phyloP scores from a whole-genome alignment of 441 rosid genomes.

The Erysimum cheiri region DNA sequence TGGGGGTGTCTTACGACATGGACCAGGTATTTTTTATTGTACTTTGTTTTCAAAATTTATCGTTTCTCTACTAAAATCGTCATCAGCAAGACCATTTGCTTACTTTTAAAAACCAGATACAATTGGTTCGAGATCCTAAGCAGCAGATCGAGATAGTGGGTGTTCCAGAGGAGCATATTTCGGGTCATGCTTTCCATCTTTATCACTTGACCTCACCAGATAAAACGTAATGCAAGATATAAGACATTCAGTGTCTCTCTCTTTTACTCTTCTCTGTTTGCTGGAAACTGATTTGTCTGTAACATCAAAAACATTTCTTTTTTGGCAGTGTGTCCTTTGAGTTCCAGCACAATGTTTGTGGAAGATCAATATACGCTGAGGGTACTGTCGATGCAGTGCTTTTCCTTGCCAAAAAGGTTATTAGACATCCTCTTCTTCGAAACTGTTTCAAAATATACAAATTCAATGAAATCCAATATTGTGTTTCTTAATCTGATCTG shows the following conservation, averaged over 20 bases:
- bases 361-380: conserved; percentile 92
- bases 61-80: not conserved
- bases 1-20: conserved; percentile 82
- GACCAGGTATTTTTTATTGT: conserved; percentile 56
- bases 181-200: conserved; percentile 92
- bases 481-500: not conserved
- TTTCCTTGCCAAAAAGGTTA: conserved; percentile 89
- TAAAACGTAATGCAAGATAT: conserved; percentile 61
- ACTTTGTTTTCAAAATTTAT: not conserved
- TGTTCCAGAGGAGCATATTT: conserved; percentile 81
- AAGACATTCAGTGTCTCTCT: not conserved
- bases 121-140: conserved; percentile 77
- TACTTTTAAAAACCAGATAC: conserved; percentile 26
- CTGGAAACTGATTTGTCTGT: conserved; percentile 9
- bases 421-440: conserved; percentile 28
- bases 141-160: conserved; percentile 85
- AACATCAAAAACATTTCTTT: not conserved
- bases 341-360: conserved; percentile 97
- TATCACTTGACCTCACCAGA: conserved; percentile 91
- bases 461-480: not conserved
- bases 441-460: not conserved
- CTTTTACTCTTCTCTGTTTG: not conserved
- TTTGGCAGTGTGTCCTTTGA: conserved; percentile 84
- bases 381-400: conserved; percentile 90
- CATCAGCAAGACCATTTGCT: not conserved